These are phyloP conservation scores for Porogramme epimiltina DNA, from an alignment of 1,284 basidiomycete species.

Conservation along the genomic window DNA sequence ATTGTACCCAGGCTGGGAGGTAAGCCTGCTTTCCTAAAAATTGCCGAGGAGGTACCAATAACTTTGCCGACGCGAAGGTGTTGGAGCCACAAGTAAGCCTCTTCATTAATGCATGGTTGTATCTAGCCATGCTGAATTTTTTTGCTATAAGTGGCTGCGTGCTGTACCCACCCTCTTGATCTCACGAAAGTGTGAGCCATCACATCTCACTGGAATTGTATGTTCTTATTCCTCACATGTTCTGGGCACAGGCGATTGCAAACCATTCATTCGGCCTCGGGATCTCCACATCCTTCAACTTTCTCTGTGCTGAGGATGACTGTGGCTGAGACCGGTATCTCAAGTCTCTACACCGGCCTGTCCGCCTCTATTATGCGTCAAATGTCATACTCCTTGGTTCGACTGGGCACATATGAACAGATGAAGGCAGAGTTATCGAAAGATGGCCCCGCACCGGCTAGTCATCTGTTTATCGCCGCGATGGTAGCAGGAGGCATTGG, in stretches of 20 bases:
- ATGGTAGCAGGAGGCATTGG: slow-evolving; percentile 78
- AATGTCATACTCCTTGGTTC: slow-evolving; percentile 91
- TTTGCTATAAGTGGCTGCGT: slow-evolving; percentile 71
- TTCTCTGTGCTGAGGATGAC: slow-evolving; percentile 58
- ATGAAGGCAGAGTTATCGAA: slow-evolving; percentile 60
- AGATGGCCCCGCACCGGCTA: slow-evolving; percentile 49
- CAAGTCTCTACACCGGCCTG: slow-evolving; percentile 81
- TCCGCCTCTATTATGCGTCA: slow-evolving; percentile 86
- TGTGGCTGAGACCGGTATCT: slow-evolving; percentile 61
- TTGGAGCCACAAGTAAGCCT: slow-evolving; percentile 74
- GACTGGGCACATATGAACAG: slow-evolving; percentile 84
- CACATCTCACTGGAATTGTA: neutral
- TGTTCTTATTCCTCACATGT: neutral
- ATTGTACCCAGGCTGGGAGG: slow-evolving; percentile 64
- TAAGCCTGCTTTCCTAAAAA: slow-evolving; percentile 34
- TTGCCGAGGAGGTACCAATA: neutral
- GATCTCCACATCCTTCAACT: slow-evolving; percentile 51
- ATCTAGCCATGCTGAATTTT: slow-evolving; percentile 10
- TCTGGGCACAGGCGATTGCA: slow-evolving; percentile 69
- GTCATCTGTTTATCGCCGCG: slow-evolving; percentile 62
- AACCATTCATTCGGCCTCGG: slow-evolving; percentile 51
- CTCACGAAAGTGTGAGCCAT: slow-evolving; percentile 79
- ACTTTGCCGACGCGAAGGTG: slow-evolving; percentile 50
- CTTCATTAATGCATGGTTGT: slow-evolving; percentile 4
- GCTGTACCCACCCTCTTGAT: slow-evolving; percentile 85